Conservation (phyloP, 805 yeast genomes). For the Lachancea waltii region DNA sequence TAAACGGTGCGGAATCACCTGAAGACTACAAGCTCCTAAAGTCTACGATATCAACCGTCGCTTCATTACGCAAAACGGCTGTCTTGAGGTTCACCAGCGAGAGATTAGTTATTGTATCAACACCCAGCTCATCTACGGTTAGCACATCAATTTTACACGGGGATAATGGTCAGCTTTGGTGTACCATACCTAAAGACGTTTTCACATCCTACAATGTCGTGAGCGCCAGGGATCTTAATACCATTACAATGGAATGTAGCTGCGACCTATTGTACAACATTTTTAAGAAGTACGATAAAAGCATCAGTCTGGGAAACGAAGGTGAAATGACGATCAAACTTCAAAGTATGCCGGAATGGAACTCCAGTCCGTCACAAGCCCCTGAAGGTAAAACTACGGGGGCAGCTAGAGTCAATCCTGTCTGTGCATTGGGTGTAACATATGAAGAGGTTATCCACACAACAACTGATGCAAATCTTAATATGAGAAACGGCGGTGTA, state of each 20-base stretch:
- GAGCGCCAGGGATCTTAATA: constrained; percentile 24
- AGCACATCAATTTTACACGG: constrained; percentile 17
- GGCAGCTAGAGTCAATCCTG: constrained; percentile 16
- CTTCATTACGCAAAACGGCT: constrained; percentile 29
- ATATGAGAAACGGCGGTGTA: constrained; percentile 5
- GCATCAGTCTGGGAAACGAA: constrained; percentile 24
- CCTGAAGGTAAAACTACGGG: constrained; percentile 5
- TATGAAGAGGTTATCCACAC: constrained; percentile 27
- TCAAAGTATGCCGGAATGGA: constrained; percentile 28
- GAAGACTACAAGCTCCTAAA: constrained; percentile 29
- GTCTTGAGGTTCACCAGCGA: constrained; percentile 30
- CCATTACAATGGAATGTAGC: constrained; percentile 29
- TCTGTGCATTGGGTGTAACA: constrained; percentile 26
- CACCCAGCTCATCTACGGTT: constrained; percentile 19
- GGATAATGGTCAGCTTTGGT: constrained; percentile 32
- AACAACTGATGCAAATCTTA: constrained; percentile 8
- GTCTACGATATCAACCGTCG: constrained; percentile 28
- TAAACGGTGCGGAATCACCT: constrained; percentile 26
- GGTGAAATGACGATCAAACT: constrained; percentile 26
- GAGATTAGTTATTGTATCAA: constrained; percentile 26
- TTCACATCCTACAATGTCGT: constrained; percentile 24
- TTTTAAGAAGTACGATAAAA: constrained; percentile 27
- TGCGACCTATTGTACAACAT: constrained; percentile 29
- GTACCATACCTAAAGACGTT: constrained; percentile 29
- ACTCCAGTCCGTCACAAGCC: constrained; percentile 3